Conservation (phyloP, 495 filamentous ascomycete genomes). For the Aspergillus affinis region DNA sequence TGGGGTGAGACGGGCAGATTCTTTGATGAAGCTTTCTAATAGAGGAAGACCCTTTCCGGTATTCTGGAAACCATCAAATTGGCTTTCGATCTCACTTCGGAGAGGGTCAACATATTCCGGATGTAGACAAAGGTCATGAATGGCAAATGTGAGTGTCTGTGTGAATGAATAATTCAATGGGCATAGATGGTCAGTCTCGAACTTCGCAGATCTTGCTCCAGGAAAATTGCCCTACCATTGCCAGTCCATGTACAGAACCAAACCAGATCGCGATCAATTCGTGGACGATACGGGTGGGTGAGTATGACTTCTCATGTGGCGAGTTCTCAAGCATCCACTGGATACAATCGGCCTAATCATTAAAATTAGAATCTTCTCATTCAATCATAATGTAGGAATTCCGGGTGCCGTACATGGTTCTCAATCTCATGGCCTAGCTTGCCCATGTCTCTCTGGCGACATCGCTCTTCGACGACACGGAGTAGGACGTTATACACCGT, state of each 20-base stretch:
- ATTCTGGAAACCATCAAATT: not conserved
- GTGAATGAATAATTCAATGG: not conserved
- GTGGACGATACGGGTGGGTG: not conserved
- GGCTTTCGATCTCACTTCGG: not conserved
- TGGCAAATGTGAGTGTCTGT: slow-evolving; percentile 8
- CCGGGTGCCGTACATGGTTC: not conserved
- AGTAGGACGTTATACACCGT: not conserved
- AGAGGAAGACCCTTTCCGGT: not conserved
- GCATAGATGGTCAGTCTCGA: too few relatives aligned
- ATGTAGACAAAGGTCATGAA: slow-evolving; percentile 7
- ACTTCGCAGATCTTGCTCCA: too few relatives aligned
- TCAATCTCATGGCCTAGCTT: not conserved
- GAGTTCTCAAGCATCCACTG: slow-evolving; percentile 7
- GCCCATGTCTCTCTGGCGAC: not conserved
- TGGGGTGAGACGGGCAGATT: not conserved
- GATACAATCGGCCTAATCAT: slow-evolving; percentile 7
- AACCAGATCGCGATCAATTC: slow-evolving; percentile 11
- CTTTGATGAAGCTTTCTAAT: slow-evolving; percentile 7
- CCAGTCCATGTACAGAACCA: slow-evolving; percentile 6
- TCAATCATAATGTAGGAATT: too few relatives aligned
- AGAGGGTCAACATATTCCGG: slow-evolving; percentile 7
- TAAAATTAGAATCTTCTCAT: not conserved
- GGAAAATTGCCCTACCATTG: not conserved
- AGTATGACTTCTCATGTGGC: not conserved
- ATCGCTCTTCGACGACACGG: not conserved